Base-by-base conservation (phyloP, 345 rosid species). In the Acer negundo region DNA sequence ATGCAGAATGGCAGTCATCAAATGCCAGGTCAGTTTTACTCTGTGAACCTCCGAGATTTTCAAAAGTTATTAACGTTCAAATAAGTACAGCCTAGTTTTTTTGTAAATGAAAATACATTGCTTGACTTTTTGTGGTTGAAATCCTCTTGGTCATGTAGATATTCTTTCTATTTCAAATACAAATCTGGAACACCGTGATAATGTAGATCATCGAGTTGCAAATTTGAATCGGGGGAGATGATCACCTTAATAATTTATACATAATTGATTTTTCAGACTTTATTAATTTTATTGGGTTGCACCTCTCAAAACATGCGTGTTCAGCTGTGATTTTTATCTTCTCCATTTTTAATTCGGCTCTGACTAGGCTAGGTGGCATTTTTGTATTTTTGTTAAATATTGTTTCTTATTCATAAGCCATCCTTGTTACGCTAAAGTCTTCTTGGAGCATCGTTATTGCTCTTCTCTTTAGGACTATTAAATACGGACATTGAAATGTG, bases 1-100 rank as follows among this genome's bases (percentile, higher is more conserved):
- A 35, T 61, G 20, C 64, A 77, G 64, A 22, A 59, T 59, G 81
- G 64, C 46, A 64, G 56, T 69, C 69, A 59, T 64, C 73, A 28
- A 26, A 42, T 70, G 73, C 73, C 56, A 1, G 73, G 84, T 82
- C 51, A 75, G 28, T 38, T 74, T 15, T 47, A n/a, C 72, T 20
- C 38, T 53, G 20, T 16, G 6, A 8, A 15, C 58, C n/a, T 51
- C 56, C 16, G 56, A 51, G 56, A 51, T 51, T 11, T 51, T 53
- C 2, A 8, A 53, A 16, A 53, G n/a, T 16, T 53, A 53, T 16
- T 16, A 15, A 15, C 17, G 2, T 53, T 53, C 7, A 53, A 53
- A 4, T 5, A 5, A 53, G 7, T 53, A 53, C n/a, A 3, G 8
- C 58, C n/a, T 53, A n/a, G 58, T 20, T 15, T 53, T 53, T 46